Conservation (phyloP, 106 monocot species). For the Platanthera guangdongensis region DNA sequence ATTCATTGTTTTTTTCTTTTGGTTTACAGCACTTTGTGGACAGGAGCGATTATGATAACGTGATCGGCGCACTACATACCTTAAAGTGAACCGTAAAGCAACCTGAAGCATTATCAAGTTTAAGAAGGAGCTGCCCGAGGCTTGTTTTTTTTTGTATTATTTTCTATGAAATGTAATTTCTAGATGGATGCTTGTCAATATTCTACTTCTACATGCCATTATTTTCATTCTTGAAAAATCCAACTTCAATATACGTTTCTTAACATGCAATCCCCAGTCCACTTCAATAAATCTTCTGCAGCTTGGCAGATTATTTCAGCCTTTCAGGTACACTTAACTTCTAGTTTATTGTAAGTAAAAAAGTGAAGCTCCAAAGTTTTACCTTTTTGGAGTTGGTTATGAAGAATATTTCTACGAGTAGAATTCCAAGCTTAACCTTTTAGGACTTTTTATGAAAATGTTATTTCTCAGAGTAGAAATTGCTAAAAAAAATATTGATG, state of each 20-base stretch:
- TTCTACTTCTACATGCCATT: neutral
- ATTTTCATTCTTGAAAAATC: neutral
- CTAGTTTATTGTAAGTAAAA: too few relatives aligned
- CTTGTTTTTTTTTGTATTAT: neutral
- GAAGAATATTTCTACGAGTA: too few relatives aligned
- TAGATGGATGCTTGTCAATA: neutral
- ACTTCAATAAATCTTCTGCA: neutral
- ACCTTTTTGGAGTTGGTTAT: too few relatives aligned
- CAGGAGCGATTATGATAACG: slow-evolving; percentile 82
- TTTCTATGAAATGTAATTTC: neutral
- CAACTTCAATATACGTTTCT: neutral
- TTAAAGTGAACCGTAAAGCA: slow-evolving; percentile 77
- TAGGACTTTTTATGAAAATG: too few relatives aligned
- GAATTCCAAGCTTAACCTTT: too few relatives aligned
- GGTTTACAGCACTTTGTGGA: slow-evolving; percentile 42
- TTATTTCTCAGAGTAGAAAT: too few relatives aligned
- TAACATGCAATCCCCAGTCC: neutral
- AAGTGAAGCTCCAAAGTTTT: too few relatives aligned
- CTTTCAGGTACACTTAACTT: too few relatives aligned
- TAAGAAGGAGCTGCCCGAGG: neutral
- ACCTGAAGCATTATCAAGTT: slow-evolving; percentile 25
- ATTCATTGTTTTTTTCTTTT: neutral
- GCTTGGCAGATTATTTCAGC: neutral
- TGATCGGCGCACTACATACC: slow-evolving; percentile 80
- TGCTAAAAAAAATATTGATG: too few relatives aligned